Evolutionary conservation across 106 monocot species (phyloP), one percentile per base, ranked within the genome.

Genomic region (Dendrobium officinale): DNA sequence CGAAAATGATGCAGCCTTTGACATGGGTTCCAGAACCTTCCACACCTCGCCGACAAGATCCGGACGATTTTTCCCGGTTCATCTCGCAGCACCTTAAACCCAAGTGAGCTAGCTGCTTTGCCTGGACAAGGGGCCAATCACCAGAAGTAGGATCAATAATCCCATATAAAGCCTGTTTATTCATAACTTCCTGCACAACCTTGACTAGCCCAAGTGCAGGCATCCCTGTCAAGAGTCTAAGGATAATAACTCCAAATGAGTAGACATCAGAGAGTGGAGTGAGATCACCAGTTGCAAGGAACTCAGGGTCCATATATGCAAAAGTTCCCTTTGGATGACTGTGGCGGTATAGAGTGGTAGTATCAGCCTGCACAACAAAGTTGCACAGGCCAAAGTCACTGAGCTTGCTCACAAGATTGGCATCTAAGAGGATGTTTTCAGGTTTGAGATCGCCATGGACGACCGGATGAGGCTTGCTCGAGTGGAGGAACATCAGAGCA

Each of bases 131-230:
- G 73, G 90, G 90, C 90, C 90, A 90, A 10, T 82, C 67, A 42
- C 88, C 88, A 43, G 90, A 88, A n/a, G 86, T 77, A 6, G 58
- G 51, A 84, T 91, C 90, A 27, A 91, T 72, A 18, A 91, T 80
- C 2, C 33, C 68, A 55, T 82, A 54, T 45, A 91, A 67, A 5
- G 41, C 6, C 16, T 58, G 77, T 0, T 83, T 61, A 9, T 84
- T 86, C 67, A 91, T n/a, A 9, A 86, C 88, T 45, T 84, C 78
- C 82, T 86, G 70, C 22, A 91, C 86, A 55, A 77, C 79, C 43
- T 78, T 80, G 5, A 77, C 82, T 37, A 91, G 86, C 19, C 84
- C 84, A 16, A 82, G 33, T 15, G 90, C 66, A 48, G 79, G 73
- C 48, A 70, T 88, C 37, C 90, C 90, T 2, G 88, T 88, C 73